These are phyloP conservation scores for Phytophthora sojae DNA, from an alignment of 352 stramenopile genomes.

Conservation along the genomic window DNA sequence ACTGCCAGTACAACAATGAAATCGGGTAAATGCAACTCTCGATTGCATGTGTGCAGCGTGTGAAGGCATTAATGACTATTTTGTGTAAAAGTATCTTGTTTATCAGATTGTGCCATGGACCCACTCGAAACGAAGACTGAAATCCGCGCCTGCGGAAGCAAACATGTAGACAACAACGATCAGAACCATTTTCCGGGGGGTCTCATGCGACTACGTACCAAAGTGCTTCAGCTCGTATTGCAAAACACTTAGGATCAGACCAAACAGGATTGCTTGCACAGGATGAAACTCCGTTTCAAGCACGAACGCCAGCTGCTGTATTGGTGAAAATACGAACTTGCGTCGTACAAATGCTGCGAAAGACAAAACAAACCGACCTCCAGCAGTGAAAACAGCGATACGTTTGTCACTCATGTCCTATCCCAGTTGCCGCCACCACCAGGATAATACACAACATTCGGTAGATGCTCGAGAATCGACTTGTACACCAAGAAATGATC, in stretches of 20 bases:
- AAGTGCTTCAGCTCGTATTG: not conserved
- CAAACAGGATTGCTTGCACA: not conserved
- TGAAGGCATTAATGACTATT: too few relatives aligned
- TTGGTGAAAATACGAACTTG: not conserved
- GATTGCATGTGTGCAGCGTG: too few relatives aligned
- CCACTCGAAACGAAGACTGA: not conserved
- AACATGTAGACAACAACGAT: not conserved
- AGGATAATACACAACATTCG: not conserved
- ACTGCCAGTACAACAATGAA: not conserved
- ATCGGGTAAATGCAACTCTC: too few relatives aligned
- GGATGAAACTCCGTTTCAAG: not conserved
- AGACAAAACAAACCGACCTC: not conserved
- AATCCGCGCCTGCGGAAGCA: not conserved
- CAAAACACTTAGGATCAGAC: not conserved
- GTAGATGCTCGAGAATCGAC: not conserved
- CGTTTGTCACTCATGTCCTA: not conserved
- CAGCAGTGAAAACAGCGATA: not conserved
- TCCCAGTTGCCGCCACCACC: not conserved
- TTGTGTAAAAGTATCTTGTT: too few relatives aligned
- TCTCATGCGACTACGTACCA: not conserved
- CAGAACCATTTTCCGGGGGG: not conserved
- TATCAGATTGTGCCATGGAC: not conserved
- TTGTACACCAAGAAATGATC: not conserved
- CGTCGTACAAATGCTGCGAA: not conserved
- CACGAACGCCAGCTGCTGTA: not conserved